phyloP scores from a whole-genome alignment of 176 grass and related monocot genomes.

The Dendrocalamus sinicus region DNA sequence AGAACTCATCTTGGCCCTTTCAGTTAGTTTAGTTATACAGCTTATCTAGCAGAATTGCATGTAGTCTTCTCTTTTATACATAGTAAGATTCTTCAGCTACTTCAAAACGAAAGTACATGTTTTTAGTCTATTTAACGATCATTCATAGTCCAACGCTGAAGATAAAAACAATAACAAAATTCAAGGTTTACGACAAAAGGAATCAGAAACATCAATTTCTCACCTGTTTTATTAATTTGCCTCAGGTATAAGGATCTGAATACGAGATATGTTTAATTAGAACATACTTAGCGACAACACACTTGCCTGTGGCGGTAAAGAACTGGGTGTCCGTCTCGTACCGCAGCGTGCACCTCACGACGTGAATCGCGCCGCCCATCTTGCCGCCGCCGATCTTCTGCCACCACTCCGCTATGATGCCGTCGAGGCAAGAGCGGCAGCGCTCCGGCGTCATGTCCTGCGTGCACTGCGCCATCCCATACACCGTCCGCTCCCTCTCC shows the following conservation, averaged over 20 bases:
- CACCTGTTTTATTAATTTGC: not conserved
- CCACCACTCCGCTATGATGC: not conserved
- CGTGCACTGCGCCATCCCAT: conserved; percentile 61
- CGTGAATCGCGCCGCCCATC: conserved; percentile 50
- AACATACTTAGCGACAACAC: not conserved
- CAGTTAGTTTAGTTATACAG: not conserved
- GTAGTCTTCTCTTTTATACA: not conserved
- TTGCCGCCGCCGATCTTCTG: not conserved
- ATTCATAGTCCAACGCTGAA: not conserved
- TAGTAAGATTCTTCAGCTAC: not conserved
- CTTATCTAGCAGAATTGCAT: conserved; percentile 1
- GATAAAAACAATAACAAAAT: not conserved
- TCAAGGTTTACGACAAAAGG: not conserved
- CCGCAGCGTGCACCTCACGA: conserved; percentile 54
- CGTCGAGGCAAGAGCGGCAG: conserved; percentile 50
- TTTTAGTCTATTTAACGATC: not conserved
- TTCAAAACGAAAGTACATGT: not conserved
- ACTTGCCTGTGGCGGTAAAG: conserved; percentile 36
- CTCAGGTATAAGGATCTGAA: not conserved
- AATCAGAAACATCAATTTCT: not conserved
- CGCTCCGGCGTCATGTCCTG: conserved; percentile 41
- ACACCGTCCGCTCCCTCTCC: conserved; percentile 13
- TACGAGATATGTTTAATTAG: not conserved
- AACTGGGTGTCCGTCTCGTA: conserved; percentile 54
- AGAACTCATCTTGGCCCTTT: not conserved